Base-by-base conservation (phyloP, 306 rosid genomes). In the Pterocarpus macrocarpus region DNA sequence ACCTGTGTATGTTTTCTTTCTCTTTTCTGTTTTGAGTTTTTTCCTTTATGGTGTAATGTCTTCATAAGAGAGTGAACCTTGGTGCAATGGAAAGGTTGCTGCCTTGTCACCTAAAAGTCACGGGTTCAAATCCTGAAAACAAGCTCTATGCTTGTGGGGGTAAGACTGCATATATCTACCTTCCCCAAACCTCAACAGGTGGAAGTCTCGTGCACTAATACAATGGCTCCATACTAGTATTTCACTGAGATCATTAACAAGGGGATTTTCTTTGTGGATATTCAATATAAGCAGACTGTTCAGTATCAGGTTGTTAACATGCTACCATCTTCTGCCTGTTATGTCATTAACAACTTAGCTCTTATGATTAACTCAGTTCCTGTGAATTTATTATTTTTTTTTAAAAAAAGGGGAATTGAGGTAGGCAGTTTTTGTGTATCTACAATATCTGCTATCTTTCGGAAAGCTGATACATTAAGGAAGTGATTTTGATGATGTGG, bases 251-350 rank as follows among this genome's bases (percentile, higher is more conserved):
- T 55, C 22, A 55, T 8, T 55, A 55, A 55, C 30, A 10, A 55
- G 13, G 53, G 15, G 14, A 47, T 47, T 55, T 55, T 55, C 61
- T 7, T 13, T 16, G 61, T 55, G 7, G 28, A n/a, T 55, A 55
- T 55, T 55, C 58, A 53, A 53, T 53, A n/a, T 3, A 53, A 53
- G 8, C 58, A 53, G 2, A 53, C 8, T 52, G 28, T 53, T 53
- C 58, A 14, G 58, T 5, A 53, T 53, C 22, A n/a, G 22, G 58
- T 53, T 53, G 28, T 15, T 53, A 5, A 55, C 61, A 55, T 55
- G 32, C 61, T 55, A 55, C 30, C 66, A 64, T 64, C 57, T 75
- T 76, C 50, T 67, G 80, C 62, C 15, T 65, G 68, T 58, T 35
- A 2, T 38, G 71, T 69, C 16, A 14, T 50, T 39, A 49, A 72